Percentiles rank a stretch among this genome's conserved stretches.
Evolutionary conservation across 176 grass and related monocot species (phyloP).

Genomic region (Ensete glaucum): DNA sequence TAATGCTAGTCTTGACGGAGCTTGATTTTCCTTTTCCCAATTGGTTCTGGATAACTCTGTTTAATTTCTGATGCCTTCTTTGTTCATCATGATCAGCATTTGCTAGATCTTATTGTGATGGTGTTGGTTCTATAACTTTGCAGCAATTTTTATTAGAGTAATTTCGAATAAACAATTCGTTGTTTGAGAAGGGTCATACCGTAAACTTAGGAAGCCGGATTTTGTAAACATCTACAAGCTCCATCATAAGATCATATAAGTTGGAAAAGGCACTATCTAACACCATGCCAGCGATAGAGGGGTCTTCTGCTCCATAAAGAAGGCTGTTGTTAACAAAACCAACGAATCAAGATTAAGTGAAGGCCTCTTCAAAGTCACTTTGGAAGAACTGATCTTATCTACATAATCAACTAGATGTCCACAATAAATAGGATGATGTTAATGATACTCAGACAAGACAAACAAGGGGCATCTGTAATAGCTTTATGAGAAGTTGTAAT

Average conservation of each 20-base stretch:
- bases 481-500: background rate
- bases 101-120: too few relatives aligned
- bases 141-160: background rate
- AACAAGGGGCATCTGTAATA: background rate
- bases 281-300: constrained; percentile 83
- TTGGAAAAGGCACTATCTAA: constrained; percentile 96
- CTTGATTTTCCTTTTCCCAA: too few relatives aligned
- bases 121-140: too few relatives aligned
- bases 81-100: too few relatives aligned
- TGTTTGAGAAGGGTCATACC: constrained; percentile 24
- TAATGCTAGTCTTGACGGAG: too few relatives aligned
- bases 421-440: background rate
- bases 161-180: background rate
- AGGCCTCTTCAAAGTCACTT: background rate
- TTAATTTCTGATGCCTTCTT: too few relatives aligned
- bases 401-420: background rate
- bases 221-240: constrained; percentile 96
- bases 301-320: constrained; percentile 96
- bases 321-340: constrained; percentile 29
- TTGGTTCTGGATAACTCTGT: too few relatives aligned
- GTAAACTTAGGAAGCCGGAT: constrained; percentile 93
- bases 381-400: background rate
- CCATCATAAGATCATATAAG: constrained; percentile 92
- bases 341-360: constrained; percentile 1
- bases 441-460: background rate